Percentiles rank a stretch among this genome's conserved stretches.
Conservation (phyloP, 495 filamentous ascomycete species). For the Lasiosphaeria ovina region DNA sequence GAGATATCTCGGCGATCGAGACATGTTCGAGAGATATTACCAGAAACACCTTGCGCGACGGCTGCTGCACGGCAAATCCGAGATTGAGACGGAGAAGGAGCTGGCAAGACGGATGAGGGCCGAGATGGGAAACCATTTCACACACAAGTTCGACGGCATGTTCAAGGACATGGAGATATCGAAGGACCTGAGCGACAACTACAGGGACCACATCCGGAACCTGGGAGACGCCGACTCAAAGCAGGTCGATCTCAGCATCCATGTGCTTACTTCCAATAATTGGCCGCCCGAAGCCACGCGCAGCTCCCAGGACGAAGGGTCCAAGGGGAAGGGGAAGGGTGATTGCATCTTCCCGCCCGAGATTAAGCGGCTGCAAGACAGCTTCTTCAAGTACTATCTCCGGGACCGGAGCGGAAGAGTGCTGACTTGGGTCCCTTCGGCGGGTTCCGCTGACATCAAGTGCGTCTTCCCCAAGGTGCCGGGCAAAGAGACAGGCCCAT, state of each 20-base stretch:
- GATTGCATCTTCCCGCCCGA: constrained; percentile 69
- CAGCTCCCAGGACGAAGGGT: constrained; percentile 16
- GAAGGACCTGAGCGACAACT: constrained; percentile 75
- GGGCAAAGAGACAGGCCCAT: constrained; percentile 58
- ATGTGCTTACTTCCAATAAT: constrained; percentile 85
- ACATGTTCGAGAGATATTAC: constrained; percentile 96
- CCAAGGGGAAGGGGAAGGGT: constrained; percentile 49
- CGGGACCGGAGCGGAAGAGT: constrained; percentile 81
- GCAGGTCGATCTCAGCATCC: constrained; percentile 74
- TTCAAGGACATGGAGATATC: constrained; percentile 96
- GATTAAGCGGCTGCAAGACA: constrained; percentile 73
- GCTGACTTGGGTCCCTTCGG: constrained; percentile 71
- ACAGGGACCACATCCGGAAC: constrained; percentile 63
- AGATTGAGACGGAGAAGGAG: constrained; percentile 85
- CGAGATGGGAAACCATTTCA: constrained; percentile 92
- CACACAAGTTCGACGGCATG: constrained; percentile 90
- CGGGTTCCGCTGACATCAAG: constrained; percentile 80
- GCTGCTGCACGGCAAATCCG: constrained; percentile 78
- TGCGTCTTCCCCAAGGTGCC: constrained; percentile 69
- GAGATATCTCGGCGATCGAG: constrained; percentile 85
- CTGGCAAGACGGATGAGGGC: constrained; percentile 97
- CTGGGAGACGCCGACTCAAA: constrained; percentile 64
- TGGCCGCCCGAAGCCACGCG: constrained; percentile 91
- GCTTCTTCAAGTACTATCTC: constrained; percentile 88
- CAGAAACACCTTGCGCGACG: constrained; percentile 93